These are phyloP conservation scores for Cladobotryum mycophilum DNA, from an alignment of 2,329 filamentous ascomycete species.

Conservation along the genomic window DNA sequence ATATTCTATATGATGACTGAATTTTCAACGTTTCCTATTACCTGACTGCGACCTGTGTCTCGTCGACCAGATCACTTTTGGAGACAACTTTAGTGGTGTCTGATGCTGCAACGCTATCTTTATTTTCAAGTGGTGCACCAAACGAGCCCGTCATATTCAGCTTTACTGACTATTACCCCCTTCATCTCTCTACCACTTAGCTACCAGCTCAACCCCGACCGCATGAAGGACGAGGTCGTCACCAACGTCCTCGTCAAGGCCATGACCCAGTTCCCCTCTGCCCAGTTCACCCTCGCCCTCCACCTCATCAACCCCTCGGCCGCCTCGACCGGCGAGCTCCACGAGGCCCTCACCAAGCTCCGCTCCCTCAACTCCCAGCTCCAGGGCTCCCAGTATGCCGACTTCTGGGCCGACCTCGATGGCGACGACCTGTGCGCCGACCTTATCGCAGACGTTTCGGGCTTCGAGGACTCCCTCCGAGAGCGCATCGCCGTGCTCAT, in stretches of 20 bases:
- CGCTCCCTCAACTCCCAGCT: conserved; percentile 78
- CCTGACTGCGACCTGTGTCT: conserved; percentile 60
- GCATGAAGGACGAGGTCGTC: conserved; percentile 91
- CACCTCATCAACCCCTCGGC: conserved; percentile 84
- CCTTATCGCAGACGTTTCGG: conserved; percentile 85
- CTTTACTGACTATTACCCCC: conserved; percentile 1
- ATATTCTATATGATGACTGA: conserved; percentile 61
- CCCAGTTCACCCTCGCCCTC: conserved; percentile 90
- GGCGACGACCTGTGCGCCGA: conserved; percentile 92
- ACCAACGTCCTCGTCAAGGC: conserved; percentile 99
- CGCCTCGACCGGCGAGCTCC: conserved; percentile 61
- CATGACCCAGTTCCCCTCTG: conserved; percentile 91
- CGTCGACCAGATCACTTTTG: conserved; percentile 16
- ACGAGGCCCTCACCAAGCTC: conserved; percentile 87
- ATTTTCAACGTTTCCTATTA: conserved; percentile 97
- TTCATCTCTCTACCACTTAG: conserved; percentile 40
- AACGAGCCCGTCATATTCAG: background rate
- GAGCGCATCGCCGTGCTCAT: conserved; percentile 84
- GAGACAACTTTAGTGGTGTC: conserved; percentile 58
- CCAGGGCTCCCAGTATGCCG: conserved; percentile 80
- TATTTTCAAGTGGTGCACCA: background rate
- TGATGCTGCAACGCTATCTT: conserved; percentile 40
- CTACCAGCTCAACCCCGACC: conserved; percentile 99
- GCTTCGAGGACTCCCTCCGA: conserved; percentile 91
- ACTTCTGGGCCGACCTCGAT: conserved; percentile 91